Evolutionary conservation across 805 yeast genomes (phyloP), one percentile per base, ranked within the genome.

Genomic region (Saturnispora dispora): DNA sequence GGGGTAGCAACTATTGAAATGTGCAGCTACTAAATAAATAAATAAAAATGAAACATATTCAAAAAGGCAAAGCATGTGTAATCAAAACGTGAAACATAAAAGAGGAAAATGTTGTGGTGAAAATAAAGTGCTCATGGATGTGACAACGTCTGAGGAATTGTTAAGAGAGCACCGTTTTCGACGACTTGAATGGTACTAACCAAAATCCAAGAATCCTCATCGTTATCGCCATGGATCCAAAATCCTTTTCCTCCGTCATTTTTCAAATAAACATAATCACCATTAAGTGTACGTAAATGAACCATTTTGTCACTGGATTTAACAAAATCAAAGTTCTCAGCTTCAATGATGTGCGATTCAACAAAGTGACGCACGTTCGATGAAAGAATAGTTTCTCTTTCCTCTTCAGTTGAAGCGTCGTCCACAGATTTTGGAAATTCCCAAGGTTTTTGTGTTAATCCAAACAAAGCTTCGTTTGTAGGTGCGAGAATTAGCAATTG

Each of bases 391-490:
- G 68, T 64, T 51, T 82, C 88, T 32, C 50, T 35, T 25, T 55
- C 51, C 5, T 23, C 25, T 44, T 75, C 73, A 22, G 72, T 70
- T 46, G 64, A 63, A 36, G 73, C 68, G 6, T 44, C 18, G 6
- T 68, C 71, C 15, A 79, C 69, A 5, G 70, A 59, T 7, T 61
- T 63, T 0, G 95, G 95, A 64, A 83, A 88, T 61, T 83, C 83
- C 96, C 95, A 88, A 20, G 96, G 96, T 63, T 87, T 88, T 51
- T 63, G 51, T 3, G 65, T 11, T 46, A 82, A 61, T 2, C 71
- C 66, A 32, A 68, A 67, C 53, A 88, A 71, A 3, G 88, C 90
- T 11, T 64, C 65, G 60, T 88, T 79, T 2, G 79, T 71, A 7
- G 96, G 96, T 3, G 95, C 87, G 60, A 88, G 75, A 6, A 88